These are phyloP conservation scores for Nicotiana knightiana DNA, from an alignment of 257 asterid genomes.

Conservation along the genomic window DNA sequence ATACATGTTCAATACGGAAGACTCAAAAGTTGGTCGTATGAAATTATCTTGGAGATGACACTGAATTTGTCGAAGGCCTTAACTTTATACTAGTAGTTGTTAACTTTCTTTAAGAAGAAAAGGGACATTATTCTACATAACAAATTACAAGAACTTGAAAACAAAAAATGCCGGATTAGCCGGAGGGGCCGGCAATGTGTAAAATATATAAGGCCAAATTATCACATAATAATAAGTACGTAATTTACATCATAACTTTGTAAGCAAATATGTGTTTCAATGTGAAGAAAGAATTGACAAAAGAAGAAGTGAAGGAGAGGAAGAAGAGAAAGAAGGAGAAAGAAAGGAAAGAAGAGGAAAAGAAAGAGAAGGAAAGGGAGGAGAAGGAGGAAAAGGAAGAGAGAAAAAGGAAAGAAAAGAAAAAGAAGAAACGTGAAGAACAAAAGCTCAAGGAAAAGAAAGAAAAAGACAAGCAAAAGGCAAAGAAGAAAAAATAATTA, in stretches of 20 bases:
- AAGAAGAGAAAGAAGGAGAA: slow-evolving; percentile 13
- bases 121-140: background rate
- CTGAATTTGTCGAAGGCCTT: background rate
- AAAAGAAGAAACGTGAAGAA: background rate
- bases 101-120: background rate
- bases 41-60: background rate
- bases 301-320: slow-evolving; percentile 17
- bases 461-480: slow-evolving; percentile 4
- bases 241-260: background rate
- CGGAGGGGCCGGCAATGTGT: background rate
- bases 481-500: background rate
- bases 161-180: background rate
- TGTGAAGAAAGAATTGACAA: slow-evolving; percentile 11
- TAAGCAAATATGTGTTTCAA: slow-evolving; percentile 12
- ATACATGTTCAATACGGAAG: background rate
- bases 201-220: background rate
- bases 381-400: background rate
- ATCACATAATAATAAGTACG: background rate
- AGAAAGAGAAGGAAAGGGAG: background rate
- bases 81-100: background rate
- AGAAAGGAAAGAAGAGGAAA: background rate
- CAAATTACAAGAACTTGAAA: background rate
- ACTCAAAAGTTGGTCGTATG: background rate
- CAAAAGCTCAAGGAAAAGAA: background rate
- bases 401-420: background rate